Conservation (phyloP, 1,284 basidiomycete species). For the Tetrapyrgos nigripes region DNA sequence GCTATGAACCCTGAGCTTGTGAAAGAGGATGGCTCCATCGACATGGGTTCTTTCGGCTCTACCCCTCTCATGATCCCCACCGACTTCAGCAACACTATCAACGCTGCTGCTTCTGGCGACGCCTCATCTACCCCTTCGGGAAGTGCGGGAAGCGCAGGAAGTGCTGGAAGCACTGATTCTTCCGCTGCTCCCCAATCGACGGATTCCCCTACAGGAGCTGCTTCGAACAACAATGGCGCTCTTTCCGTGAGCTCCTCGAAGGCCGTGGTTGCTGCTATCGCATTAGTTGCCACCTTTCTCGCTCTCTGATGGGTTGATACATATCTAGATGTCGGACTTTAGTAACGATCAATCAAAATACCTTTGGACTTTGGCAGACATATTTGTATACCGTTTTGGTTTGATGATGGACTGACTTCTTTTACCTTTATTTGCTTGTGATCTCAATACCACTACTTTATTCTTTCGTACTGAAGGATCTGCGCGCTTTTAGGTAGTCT, state of each 20-base stretch:
- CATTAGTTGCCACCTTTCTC: constrained; percentile 59
- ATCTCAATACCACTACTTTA: constrained; percentile 7
- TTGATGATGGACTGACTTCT: constrained; percentile 17
- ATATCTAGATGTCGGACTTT: constrained; percentile 22
- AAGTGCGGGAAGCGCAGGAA: constrained; percentile 18
- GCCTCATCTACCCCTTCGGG: constrained; percentile 34
- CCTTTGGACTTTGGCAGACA: constrained; percentile 19
- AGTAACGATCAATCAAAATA: constrained; percentile 12
- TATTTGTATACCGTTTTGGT: constrained; percentile 14
- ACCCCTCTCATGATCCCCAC: constrained; percentile 63
- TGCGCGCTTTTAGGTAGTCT: constrained; percentile 17
- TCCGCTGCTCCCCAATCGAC: no score
- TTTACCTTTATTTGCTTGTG: constrained; percentile 10
- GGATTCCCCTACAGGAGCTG: neutral
- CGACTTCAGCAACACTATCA: constrained; percentile 56
- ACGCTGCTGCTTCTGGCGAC: constrained; percentile 39
- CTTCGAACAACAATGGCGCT: constrained; percentile 50
- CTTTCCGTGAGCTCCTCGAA: constrained; percentile 54
- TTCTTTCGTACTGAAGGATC: constrained; percentile 7
- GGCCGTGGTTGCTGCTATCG: constrained; percentile 54
- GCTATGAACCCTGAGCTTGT: constrained; percentile 66
- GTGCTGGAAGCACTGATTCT: constrained; percentile 22
- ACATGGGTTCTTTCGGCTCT: constrained; percentile 49
- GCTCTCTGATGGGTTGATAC: constrained; percentile 49
- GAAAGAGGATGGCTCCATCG: constrained; percentile 55